Conservation (phyloP, 2,329 filamentous ascomycete species). For the Penicillium sp. region DNA sequence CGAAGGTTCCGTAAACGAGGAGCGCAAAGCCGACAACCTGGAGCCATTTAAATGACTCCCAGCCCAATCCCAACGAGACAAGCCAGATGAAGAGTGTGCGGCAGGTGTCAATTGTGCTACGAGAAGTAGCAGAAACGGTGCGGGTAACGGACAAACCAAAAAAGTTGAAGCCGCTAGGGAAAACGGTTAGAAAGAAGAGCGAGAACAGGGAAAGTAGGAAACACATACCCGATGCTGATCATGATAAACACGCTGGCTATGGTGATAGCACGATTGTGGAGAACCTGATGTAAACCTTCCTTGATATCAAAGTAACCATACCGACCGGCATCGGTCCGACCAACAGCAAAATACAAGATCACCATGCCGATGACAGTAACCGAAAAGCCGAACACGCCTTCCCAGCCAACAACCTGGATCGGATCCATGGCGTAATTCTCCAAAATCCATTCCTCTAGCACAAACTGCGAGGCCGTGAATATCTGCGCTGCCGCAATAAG, state of each 20-base stretch:
- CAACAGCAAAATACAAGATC: constrained; percentile 73
- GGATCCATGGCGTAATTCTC: constrained; percentile 77
- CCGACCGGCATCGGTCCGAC: constrained; percentile 68
- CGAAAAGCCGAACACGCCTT: constrained; percentile 84
- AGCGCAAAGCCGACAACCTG: constrained; percentile 86
- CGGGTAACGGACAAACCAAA: constrained; percentile 93
- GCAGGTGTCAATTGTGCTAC: constrained; percentile 96
- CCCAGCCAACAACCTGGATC: constrained; percentile 91
- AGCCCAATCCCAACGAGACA: constrained; percentile 85
- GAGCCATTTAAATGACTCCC: constrained; percentile 97
- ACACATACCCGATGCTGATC: constrained; percentile 87
- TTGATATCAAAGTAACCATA: constrained; percentile 87
- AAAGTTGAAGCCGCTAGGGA: constrained; percentile 86
- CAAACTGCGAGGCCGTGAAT: constrained; percentile 95
- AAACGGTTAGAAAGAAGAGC: constrained; percentile 1
- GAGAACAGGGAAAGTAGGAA: not conserved
- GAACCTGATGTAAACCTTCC: constrained; percentile 81
- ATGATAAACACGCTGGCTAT: constrained; percentile 86
- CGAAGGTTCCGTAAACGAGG: constrained; percentile 92
- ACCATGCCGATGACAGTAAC: constrained; percentile 78
- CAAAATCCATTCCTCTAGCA: constrained; percentile 91
- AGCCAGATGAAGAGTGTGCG: constrained; percentile 98
- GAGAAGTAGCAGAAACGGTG: constrained; percentile 83
- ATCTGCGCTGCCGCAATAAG: constrained; percentile 93
- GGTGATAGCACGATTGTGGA: constrained; percentile 66